phyloP scores from a whole-genome alignment of 257 asterid genomes.

The Solanum etuberosum region DNA sequence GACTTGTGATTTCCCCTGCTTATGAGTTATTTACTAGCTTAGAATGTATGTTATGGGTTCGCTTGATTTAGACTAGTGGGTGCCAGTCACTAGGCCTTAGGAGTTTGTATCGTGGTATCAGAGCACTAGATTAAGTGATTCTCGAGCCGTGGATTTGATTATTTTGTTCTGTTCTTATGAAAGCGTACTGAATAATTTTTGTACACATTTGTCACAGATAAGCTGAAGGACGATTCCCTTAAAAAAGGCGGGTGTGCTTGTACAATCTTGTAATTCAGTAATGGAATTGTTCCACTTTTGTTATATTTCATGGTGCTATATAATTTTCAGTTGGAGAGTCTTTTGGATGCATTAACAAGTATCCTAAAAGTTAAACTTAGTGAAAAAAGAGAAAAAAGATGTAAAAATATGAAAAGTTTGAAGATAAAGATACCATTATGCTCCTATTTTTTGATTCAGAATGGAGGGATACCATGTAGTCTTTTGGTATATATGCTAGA shows the following conservation, averaged over 20 bases:
- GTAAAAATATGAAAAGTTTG: neutral
- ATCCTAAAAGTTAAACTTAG: neutral
- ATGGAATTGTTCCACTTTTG: slow-evolving; percentile 7
- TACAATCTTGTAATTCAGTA: slow-evolving; percentile 38
- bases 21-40: neutral
- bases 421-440: neutral
- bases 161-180: neutral
- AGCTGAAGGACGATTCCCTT: slow-evolving; percentile 42
- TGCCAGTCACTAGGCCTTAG: neutral
- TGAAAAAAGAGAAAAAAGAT: neutral
- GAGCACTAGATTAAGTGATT: neutral
- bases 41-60: neutral
- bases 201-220: slow-evolving; percentile 27
- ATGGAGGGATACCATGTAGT: neutral
- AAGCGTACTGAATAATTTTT: neutral
- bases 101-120: neutral
- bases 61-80: neutral
- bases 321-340: neutral
- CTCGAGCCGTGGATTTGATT: neutral
- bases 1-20: neutral
- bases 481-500: neutral
- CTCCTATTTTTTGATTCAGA: neutral
- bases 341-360: neutral
- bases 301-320: neutral
- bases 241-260: slow-evolving; percentile 65